phyloP scores from a whole-genome alignment of 2,329 filamentous ascomycete genomes.

The Hypomyces rosellus region DNA sequence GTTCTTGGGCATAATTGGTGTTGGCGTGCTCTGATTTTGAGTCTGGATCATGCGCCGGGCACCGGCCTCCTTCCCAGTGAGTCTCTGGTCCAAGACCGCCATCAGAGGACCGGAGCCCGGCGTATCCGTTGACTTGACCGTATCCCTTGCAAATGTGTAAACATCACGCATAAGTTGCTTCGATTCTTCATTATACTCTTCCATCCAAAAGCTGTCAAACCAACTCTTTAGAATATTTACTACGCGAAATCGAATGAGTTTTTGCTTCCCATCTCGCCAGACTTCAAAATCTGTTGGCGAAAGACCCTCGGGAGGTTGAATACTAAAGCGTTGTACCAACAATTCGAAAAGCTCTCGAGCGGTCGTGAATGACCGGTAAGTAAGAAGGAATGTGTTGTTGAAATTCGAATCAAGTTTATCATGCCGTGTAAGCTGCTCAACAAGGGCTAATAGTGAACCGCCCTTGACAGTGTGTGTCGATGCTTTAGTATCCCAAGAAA shows the following conservation, averaged over 20 bases:
- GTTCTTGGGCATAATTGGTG: slow-evolving; percentile 93
- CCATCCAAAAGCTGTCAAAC: slow-evolving; percentile 99
- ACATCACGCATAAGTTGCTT: slow-evolving; percentile 82
- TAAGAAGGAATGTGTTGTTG: slow-evolving; percentile 96
- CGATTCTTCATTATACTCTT: slow-evolving; percentile 77
- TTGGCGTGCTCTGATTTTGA: slow-evolving; percentile 71
- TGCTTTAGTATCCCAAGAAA: slow-evolving; percentile 83
- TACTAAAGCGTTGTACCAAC: slow-evolving; percentile 82
- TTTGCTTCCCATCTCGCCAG: slow-evolving; percentile 93
- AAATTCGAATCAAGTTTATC: slow-evolving; percentile 93
- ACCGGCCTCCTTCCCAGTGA: slow-evolving; percentile 80
- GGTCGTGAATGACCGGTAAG: slow-evolving; percentile 90
- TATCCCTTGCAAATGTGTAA: slow-evolving; percentile 84
- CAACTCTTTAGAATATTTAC: slow-evolving; percentile 97
- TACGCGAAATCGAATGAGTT: slow-evolving; percentile 88
- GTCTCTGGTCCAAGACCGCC: slow-evolving; percentile 79
- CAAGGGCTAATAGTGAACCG: slow-evolving; percentile 79
- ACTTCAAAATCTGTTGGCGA: slow-evolving; percentile 68
- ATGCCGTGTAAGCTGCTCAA: slow-evolving; percentile 91
- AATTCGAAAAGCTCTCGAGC: slow-evolving; percentile 89
- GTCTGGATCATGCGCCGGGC: slow-evolving; percentile 84
- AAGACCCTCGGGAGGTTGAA: slow-evolving; percentile 83
- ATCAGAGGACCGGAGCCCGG: slow-evolving; percentile 81
- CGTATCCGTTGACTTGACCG: slow-evolving; percentile 87
- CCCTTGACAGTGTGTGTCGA: slow-evolving; percentile 73